These are phyloP conservation scores for Diophrys sp. DNA, from an alignment of 73 alveolate species.

Conservation along the genomic window DNA sequence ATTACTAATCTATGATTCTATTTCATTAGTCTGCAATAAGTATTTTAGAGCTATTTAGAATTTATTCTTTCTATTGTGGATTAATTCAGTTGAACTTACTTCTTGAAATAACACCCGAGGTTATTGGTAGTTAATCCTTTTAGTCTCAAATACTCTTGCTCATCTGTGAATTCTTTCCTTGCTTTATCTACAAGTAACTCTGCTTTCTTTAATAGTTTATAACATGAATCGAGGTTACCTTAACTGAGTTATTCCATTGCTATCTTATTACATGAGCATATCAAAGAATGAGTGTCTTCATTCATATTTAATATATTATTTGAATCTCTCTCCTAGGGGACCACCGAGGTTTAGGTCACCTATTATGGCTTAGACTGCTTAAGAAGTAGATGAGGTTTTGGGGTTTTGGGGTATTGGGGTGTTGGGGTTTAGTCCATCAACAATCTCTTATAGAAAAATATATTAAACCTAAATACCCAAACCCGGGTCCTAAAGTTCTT, in stretches of 20 bases:
- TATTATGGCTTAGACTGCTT: no score
- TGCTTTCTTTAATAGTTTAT: slow-evolving; percentile 30
- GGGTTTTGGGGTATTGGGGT: no score
- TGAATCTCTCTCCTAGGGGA: no score
- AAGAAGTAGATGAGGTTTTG: no score
- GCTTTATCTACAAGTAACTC: slow-evolving; percentile 19
- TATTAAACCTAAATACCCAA: no score
- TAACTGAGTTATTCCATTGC: slow-evolving; percentile 46
- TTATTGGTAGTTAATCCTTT: slow-evolving; percentile 60
- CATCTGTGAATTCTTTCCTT: neutral
- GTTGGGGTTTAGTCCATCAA: no score
- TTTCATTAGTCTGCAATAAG: slow-evolving; percentile 41
- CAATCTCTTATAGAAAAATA: no score
- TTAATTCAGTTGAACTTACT: slow-evolving; percentile 29
- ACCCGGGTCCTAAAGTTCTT: no score
- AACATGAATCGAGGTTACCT: slow-evolving; percentile 11
- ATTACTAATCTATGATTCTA: slow-evolving; percentile 39
- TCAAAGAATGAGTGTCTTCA: no score
- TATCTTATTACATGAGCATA: slow-evolving; percentile 45
- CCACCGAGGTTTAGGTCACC: no score
- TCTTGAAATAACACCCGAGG: slow-evolving; percentile 72
- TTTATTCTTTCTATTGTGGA: slow-evolving; percentile 39
- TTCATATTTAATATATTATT: no score
- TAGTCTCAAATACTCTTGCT: slow-evolving; percentile 19
- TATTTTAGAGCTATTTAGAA: slow-evolving; percentile 64